A percentile compares a stretch with the other conserved stretches of the same genome.
Evolutionary conservation across 2,329 filamentous ascomycete genomes (phyloP).

Genomic region (Juglanconis oblonga): DNA sequence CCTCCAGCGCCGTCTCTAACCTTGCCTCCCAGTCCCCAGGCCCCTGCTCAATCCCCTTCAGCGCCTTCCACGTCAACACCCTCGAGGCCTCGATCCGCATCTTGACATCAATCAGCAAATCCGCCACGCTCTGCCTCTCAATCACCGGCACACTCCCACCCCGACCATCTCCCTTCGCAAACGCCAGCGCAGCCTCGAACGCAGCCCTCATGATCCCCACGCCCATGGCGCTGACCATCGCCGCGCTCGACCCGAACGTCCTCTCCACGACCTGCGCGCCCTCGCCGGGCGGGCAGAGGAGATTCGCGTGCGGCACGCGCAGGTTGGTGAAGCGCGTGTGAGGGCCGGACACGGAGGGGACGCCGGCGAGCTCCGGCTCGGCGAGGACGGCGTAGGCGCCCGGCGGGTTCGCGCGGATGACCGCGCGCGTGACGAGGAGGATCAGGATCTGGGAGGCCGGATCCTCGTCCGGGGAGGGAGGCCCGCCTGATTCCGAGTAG

Average conservation of each 20-base stretch:
- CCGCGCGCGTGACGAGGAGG: slow-evolving; percentile 45
- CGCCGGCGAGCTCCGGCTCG: slow-evolving; percentile 43
- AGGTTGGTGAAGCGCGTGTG: slow-evolving; percentile 46
- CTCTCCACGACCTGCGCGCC: slow-evolving; percentile 40
- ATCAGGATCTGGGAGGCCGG: slow-evolving; percentile 37
- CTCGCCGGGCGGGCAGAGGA: slow-evolving; percentile 41
- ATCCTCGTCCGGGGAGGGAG: not conserved
- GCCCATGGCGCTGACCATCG: slow-evolving; percentile 52
- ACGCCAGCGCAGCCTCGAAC: slow-evolving; percentile 49
- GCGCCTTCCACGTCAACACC: slow-evolving; percentile 48
- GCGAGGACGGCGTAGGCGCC: slow-evolving; percentile 43
- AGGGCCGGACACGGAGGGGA: slow-evolving; percentile 46
- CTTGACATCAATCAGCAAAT: slow-evolving; percentile 36
- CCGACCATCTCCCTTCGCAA: slow-evolving; percentile 44
- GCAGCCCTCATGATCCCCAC: slow-evolving; percentile 51
- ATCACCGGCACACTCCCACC: slow-evolving; percentile 43
- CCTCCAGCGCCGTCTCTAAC: slow-evolving; percentile 43
- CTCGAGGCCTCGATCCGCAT: slow-evolving; percentile 21
- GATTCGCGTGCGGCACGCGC: slow-evolving; percentile 43
- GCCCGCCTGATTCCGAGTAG: not conserved
- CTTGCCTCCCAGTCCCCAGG: slow-evolving; percentile 34
- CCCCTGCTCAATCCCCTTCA: slow-evolving; percentile 38
- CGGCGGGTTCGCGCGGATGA: slow-evolving; percentile 41
- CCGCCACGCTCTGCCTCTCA: slow-evolving; percentile 47
- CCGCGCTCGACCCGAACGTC: slow-evolving; percentile 42